phyloP scores from a whole-genome alignment of 805 yeast species.

The Kuraishia floccosa region DNA sequence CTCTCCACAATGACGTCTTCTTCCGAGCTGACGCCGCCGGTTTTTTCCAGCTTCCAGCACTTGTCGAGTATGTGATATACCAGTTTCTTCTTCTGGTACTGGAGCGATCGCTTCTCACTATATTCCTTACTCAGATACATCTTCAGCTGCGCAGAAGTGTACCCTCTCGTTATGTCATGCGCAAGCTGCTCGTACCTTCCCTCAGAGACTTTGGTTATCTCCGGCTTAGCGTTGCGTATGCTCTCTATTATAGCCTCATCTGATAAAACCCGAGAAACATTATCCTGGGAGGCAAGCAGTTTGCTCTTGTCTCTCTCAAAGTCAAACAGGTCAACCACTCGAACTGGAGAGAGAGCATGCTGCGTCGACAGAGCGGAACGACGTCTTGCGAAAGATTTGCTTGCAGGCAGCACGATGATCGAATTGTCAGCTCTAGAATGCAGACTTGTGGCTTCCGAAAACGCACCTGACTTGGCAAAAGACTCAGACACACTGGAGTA shows the following conservation, averaged over 20 bases:
- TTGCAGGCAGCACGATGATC: no score
- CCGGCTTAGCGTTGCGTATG: conserved; percentile 18
- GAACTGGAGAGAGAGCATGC: no score
- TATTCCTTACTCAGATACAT: conserved; percentile 6
- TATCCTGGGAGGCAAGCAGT: conserved; percentile 16
- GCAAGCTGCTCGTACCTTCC: conserved; percentile 10
- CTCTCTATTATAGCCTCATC: conserved; percentile 11
- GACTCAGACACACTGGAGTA: no score
- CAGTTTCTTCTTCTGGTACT: conserved; percentile 7
- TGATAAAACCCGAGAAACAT: no score
- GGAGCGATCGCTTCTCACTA: background rate
- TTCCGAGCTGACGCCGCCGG: conserved; percentile 6
- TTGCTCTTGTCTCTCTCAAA: conserved; percentile 15
- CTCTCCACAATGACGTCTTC: conserved; percentile 10
- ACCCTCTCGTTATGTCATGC: conserved; percentile 9
- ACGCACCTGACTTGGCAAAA: no score
- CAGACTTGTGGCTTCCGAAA: no score
- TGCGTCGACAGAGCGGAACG: no score
- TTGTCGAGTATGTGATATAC: conserved; percentile 10
- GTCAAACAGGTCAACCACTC: conserved; percentile 13
- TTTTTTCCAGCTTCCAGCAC: conserved; percentile 14
- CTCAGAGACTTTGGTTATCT: conserved; percentile 8
- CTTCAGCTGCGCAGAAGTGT: conserved; percentile 11
- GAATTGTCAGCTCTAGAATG: no score
- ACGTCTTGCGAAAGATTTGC: no score